Conservation (phyloP, 164 flowering plant genomes). For the Liquidambar formosana region DNA sequence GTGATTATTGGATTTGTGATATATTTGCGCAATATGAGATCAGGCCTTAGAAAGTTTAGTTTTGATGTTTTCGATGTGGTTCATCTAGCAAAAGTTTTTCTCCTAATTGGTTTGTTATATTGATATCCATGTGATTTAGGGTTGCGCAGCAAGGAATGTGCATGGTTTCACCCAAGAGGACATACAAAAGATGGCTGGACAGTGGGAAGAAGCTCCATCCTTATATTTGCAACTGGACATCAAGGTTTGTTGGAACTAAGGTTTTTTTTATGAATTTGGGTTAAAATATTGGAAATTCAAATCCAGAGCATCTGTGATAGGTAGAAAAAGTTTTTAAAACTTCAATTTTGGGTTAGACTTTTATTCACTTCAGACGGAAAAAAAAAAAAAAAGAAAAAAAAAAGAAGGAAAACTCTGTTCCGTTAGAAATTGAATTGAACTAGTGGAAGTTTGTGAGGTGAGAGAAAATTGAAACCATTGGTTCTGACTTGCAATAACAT, state of each 20-base stretch:
- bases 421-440: no score
- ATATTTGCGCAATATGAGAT: neutral
- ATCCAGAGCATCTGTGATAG: neutral
- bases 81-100: neutral
- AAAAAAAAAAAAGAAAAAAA: no score
- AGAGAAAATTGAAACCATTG: no score
- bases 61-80: neutral
- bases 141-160: slow-evolving; percentile 97
- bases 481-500: neutral
- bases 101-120: neutral
- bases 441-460: no score
- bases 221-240: slow-evolving; percentile 68
- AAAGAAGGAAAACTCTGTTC: no score
- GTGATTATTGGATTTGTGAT: neutral
- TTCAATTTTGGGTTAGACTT: neutral
- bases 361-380: neutral
- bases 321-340: no score
- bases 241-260: slow-evolving; percentile 52
- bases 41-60: neutral
- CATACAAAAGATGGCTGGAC: slow-evolving; percentile 73
- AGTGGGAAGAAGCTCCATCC: slow-evolving; percentile 92
- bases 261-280: neutral
- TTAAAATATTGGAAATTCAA: neutral
- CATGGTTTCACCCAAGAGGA: slow-evolving; percentile 78
- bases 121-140: slow-evolving; percentile 48